phyloP scores from a whole-genome alignment of 805 yeast species.

The Torulaspora delbrueckii region DNA sequence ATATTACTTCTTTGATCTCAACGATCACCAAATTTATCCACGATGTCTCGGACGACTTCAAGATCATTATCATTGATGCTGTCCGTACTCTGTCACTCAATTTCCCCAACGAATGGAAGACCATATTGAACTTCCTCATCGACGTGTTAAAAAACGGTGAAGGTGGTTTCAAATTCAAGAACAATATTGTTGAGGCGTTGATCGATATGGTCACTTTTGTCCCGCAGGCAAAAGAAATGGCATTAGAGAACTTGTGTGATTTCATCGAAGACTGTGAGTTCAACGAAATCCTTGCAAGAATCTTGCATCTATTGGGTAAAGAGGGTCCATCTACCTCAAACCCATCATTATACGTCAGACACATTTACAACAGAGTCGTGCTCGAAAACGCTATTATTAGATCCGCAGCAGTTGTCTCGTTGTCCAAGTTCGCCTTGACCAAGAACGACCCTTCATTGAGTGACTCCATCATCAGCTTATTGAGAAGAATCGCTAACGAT shows the following conservation, averaged over 20 bases:
- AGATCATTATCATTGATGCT: slow-evolving; percentile 91
- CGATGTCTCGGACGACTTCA: slow-evolving; percentile 94
- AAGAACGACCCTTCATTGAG: slow-evolving; percentile 61
- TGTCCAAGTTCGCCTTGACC: slow-evolving; percentile 82
- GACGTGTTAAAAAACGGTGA: slow-evolving; percentile 78
- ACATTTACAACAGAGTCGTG: slow-evolving; percentile 93
- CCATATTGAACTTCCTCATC: slow-evolving; percentile 75
- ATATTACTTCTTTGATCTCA: slow-evolving; percentile 81
- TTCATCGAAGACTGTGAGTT: slow-evolving; percentile 97
- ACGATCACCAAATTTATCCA: slow-evolving; percentile 85
- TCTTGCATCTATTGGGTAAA: slow-evolving; percentile 84
- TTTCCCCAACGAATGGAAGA: slow-evolving; percentile 85
- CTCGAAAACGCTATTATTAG: slow-evolving; percentile 92
- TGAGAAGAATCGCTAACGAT: slow-evolving; percentile 80
- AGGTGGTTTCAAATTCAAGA: slow-evolving; percentile 82
- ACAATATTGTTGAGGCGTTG: slow-evolving; percentile 84
- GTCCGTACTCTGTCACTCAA: slow-evolving; percentile 85
- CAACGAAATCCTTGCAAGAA: slow-evolving; percentile 89
- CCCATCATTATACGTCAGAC: slow-evolving; percentile 89
- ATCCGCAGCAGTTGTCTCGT: slow-evolving; percentile 90
- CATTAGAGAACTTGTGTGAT: slow-evolving; percentile 87
- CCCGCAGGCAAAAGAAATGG: slow-evolving; percentile 75
- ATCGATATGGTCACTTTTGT: slow-evolving; percentile 85
- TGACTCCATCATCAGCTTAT: slow-evolving; percentile 65
- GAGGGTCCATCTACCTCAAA: slow-evolving; percentile 86